phyloP scores from a whole-genome alignment of 2,329 filamentous ascomycete species.

The Atkinsonella texensis region DNA sequence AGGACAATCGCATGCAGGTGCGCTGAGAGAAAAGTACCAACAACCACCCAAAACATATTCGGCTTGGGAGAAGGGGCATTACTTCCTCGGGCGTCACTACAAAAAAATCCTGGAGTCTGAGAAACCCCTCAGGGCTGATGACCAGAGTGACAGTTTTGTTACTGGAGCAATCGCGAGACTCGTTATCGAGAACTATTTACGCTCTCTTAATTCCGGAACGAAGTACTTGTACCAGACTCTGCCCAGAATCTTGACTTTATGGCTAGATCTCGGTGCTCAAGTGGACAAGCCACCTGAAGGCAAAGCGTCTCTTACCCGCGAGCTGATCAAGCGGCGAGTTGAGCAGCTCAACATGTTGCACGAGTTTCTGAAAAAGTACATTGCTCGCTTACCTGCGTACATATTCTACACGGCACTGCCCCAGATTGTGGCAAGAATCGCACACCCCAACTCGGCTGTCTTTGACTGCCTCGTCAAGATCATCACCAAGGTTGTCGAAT shows the following conservation, averaged over 20 bases:
- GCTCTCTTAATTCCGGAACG: constrained; percentile 75
- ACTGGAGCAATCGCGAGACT: constrained; percentile 77
- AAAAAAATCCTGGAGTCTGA: constrained; percentile 91
- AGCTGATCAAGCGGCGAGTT: constrained; percentile 44
- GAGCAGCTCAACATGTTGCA: constrained; percentile 60
- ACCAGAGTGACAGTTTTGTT: constrained; percentile 65
- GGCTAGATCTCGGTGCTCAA: constrained; percentile 80
- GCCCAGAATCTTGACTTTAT: constrained; percentile 82
- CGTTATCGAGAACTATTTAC: constrained; percentile 86
- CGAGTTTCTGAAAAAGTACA: constrained; percentile 66
- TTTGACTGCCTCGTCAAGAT: constrained; percentile 68
- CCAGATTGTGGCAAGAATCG: constrained; percentile 92
- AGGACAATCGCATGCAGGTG: constrained; percentile 79
- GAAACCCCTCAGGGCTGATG: constrained; percentile 60
- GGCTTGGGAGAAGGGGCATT: constrained; percentile 93
- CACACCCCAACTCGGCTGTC: constrained; percentile 67
- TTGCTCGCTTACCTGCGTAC: constrained; percentile 58
- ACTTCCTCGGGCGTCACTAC: constrained; percentile 93
- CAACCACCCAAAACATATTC: constrained; percentile 58
- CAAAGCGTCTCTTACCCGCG: constrained; percentile 39
- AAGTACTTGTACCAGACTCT: constrained; percentile 96
- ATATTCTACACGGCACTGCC: constrained; percentile 75
- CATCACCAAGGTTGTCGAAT: constrained; percentile 72
- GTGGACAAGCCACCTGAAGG: constrained; percentile 50
- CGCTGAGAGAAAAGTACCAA: constrained; percentile 72